phyloP scores from a whole-genome alignment of 2,329 filamentous ascomycete genomes.

The Rutstroemia sp. region DNA sequence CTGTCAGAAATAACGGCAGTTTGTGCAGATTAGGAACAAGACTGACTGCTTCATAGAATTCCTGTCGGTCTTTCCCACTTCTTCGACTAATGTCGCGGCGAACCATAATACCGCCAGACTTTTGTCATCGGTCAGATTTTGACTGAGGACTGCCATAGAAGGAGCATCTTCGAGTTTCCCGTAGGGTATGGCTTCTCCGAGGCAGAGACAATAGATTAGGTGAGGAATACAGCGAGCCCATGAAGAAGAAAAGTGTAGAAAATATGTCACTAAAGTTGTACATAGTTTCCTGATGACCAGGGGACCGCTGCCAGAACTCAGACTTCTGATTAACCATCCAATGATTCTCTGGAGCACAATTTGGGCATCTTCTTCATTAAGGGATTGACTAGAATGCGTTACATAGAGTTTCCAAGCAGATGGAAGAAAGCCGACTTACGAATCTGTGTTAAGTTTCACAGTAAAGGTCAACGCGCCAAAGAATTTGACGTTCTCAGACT shows the following conservation, averaged over 20 bases:
- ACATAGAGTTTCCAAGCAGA: constrained; percentile 9
- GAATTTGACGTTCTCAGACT: constrained; percentile 73
- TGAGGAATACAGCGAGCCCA: constrained; percentile 63
- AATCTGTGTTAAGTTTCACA: constrained; percentile 90
- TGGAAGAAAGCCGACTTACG: constrained; percentile 38
- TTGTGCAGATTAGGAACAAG: constrained; percentile 1
- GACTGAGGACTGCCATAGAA: constrained; percentile 38
- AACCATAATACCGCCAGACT: constrained; percentile 59
- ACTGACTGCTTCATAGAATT: constrained; percentile 49
- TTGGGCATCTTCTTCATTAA: constrained; percentile 50
- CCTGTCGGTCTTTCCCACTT: constrained; percentile 59
- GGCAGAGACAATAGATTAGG: constrained; percentile 51
- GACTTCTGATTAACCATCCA: constrained; percentile 51
- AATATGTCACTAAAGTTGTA: constrained; percentile 69
- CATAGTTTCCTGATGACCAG: constrained; percentile 68
- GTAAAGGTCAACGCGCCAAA: constrained; percentile 90
- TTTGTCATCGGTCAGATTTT: constrained; percentile 40
- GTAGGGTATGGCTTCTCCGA: constrained; percentile 39
- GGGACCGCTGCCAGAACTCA: constrained; percentile 43
- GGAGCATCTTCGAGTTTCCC: constrained; percentile 38
- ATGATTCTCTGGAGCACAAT: constrained; percentile 55
- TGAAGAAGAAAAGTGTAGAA: constrained; percentile 58
- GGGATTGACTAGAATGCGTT: constrained; percentile 33
- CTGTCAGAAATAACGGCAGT: constrained; percentile 8
- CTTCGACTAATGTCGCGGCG: constrained; percentile 53